Conservation (phyloP, 306 rosid genomes). For the Leucaena leucocephala region DNA sequence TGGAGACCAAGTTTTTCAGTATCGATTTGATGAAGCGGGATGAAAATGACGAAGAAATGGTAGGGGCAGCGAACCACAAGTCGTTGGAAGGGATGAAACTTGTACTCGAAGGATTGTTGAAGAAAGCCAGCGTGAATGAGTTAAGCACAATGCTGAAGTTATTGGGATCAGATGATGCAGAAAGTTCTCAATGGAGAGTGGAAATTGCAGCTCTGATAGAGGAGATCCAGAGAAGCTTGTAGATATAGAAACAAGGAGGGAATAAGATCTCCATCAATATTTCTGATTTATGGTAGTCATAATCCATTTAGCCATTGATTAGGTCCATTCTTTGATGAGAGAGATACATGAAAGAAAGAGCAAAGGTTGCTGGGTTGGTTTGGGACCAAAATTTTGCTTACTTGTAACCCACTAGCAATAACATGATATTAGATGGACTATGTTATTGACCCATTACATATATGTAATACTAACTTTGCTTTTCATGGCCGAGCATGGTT, state of each 20-base stretch:
- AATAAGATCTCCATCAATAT: slow-evolving; percentile 39
- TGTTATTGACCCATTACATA: slow-evolving; percentile 39
- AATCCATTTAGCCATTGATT: slow-evolving; percentile 38
- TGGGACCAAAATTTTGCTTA: background rate
- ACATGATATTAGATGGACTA: slow-evolving; percentile 37
- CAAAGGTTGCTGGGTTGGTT: slow-evolving; percentile 43
- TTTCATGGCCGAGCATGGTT: slow-evolving; percentile 34
- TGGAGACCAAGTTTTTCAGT: slow-evolving; percentile 35
- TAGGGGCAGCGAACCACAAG: background rate
- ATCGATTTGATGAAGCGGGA: slow-evolving; percentile 37
- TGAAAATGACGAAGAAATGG: slow-evolving; percentile 6
- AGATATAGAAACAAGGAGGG: slow-evolving; percentile 36
- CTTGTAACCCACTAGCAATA: slow-evolving; percentile 30
- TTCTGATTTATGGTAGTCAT: slow-evolving; percentile 36
- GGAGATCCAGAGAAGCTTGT: slow-evolving; percentile 46
- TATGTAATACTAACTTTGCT: slow-evolving; percentile 13
- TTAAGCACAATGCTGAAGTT: slow-evolving; percentile 44
- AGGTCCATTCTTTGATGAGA: slow-evolving; percentile 58
- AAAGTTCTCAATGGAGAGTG: slow-evolving; percentile 39
- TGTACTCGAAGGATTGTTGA: slow-evolving; percentile 41
- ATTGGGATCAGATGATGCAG: slow-evolving; percentile 39
- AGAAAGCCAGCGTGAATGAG: slow-evolving; percentile 55
- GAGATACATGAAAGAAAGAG: slow-evolving; percentile 32
- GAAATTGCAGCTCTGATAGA: slow-evolving; percentile 47
- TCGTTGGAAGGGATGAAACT: slow-evolving; percentile 35